These are phyloP conservation scores for Rutstroemia sp. DNA, from an alignment of 2,329 filamentous ascomycete genomes.

Conservation along the genomic window DNA sequence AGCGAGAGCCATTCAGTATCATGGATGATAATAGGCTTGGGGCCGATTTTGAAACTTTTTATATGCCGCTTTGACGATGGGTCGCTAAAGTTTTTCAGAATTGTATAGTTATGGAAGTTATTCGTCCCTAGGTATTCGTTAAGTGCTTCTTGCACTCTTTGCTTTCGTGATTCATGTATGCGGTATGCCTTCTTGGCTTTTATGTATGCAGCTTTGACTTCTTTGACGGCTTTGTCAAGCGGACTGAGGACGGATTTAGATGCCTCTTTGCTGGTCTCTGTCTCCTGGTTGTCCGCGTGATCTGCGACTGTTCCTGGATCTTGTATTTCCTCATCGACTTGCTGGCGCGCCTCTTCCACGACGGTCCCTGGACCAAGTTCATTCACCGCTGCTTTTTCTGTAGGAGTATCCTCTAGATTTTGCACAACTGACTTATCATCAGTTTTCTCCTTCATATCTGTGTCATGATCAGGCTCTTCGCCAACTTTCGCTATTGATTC, in stretches of 20 bases:
- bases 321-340: background rate
- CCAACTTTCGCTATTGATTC: background rate
- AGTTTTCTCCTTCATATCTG: background rate
- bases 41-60: conserved; percentile 79
- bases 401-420: background rate
- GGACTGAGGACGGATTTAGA: conserved; percentile 31
- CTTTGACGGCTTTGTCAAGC: conserved; percentile 59
- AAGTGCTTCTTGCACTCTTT: conserved; percentile 69
- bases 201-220: conserved; percentile 76
- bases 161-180: conserved; percentile 62
- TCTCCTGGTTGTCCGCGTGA: background rate
- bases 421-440: background rate
- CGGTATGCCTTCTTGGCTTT: conserved; percentile 80
- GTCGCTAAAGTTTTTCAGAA: conserved; percentile 76
- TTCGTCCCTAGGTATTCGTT: conserved; percentile 72
- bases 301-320: background rate
- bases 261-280: conserved; percentile 9
- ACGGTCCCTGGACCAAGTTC: too few relatives aligned
- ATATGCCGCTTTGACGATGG: conserved; percentile 84
- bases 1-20: conserved; percentile 93
- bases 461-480: background rate
- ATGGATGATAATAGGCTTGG: conserved; percentile 72
- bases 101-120: conserved; percentile 97
- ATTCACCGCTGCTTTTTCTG: too few relatives aligned
- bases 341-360: too few relatives aligned